These are phyloP conservation scores for Diplodia sapinea DNA, from an alignment of 2,329 filamentous ascomycete genomes.

Conservation along the genomic window DNA sequence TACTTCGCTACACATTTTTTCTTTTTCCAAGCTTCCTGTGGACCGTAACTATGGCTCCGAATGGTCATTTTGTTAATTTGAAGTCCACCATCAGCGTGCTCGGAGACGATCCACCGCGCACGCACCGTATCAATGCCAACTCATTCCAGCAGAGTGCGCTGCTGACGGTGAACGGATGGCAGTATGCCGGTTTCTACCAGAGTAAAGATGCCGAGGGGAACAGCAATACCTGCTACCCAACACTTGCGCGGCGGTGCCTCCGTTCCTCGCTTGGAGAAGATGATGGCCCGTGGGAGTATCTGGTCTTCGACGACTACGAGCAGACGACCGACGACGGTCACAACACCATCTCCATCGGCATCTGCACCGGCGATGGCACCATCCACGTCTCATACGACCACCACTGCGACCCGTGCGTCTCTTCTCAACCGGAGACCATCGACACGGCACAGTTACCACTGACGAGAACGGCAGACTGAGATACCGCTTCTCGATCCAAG, in stretches of 20 bases:
- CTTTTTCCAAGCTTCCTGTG: neutral
- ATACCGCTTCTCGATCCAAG: slow-evolving; percentile 10
- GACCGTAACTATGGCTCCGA: neutral
- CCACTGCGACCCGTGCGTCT: slow-evolving; percentile 40
- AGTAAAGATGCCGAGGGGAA: slow-evolving; percentile 39
- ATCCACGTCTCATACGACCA: slow-evolving; percentile 62
- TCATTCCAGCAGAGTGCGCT: slow-evolving; percentile 59
- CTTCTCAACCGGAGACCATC: neutral
- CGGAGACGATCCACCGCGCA: slow-evolving; percentile 42
- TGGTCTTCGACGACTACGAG: slow-evolving; percentile 57
- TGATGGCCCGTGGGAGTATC: slow-evolving; percentile 49
- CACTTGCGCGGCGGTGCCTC: slow-evolving; percentile 54
- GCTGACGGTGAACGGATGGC: slow-evolving; percentile 55
- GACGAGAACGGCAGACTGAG: neutral
- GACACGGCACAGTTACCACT: neutral
- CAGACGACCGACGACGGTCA: slow-evolving; percentile 60
- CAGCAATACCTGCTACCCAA: slow-evolving; percentile 49
- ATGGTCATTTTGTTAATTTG: neutral
- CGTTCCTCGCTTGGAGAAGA: slow-evolving; percentile 40
- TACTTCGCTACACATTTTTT: neutral
- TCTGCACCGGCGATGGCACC: slow-evolving; percentile 57
- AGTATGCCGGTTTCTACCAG: slow-evolving; percentile 57
- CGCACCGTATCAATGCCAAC: slow-evolving; percentile 53
- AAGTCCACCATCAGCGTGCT: neutral
- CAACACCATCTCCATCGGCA: slow-evolving; percentile 60